Evolutionary conservation across 495 filamentous ascomycete species (phyloP).

Genomic region (Jackrogersella multiformis): DNA sequence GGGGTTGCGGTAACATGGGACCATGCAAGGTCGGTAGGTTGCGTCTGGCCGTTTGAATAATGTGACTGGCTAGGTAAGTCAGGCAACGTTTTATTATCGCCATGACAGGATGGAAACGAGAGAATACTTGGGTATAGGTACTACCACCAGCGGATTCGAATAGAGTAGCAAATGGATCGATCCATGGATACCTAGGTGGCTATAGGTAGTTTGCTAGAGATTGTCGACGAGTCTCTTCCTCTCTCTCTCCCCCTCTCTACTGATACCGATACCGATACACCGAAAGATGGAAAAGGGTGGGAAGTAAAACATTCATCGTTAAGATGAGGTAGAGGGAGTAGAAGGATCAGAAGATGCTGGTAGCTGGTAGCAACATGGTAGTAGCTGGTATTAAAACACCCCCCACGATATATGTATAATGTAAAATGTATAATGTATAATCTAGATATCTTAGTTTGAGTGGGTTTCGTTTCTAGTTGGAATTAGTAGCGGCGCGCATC

Average conservation of each 20-base stretch:
- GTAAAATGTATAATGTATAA: no score
- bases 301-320: background rate
- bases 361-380: no score
- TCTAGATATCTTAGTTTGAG: conserved; percentile 38
- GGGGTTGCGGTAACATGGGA: conserved; percentile 32
- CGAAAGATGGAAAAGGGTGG: conserved; percentile 8
- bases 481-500: conserved; percentile 44
- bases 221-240: conserved; percentile 1
- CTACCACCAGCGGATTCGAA: conserved; percentile 8
- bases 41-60: conserved; percentile 20
- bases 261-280: conserved; percentile 1
- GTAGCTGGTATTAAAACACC: background rate
- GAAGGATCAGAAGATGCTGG: no score
- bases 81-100: conserved; percentile 34
- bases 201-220: background rate
- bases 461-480: conserved; percentile 36
- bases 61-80: conserved; percentile 29
- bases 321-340: no score
- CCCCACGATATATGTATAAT: conserved; percentile 31
- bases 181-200: background rate
- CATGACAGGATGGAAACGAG: conserved; percentile 21
- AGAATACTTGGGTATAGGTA: background rate
- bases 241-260: no score
- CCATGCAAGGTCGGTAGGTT: conserved; percentile 42
- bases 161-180: background rate